A percentile compares a stretch with the other conserved stretches of the same genome.
Evolutionary conservation across 306 rosid species (phyloP).

Genomic region (Cucurbita moschata): DNA sequence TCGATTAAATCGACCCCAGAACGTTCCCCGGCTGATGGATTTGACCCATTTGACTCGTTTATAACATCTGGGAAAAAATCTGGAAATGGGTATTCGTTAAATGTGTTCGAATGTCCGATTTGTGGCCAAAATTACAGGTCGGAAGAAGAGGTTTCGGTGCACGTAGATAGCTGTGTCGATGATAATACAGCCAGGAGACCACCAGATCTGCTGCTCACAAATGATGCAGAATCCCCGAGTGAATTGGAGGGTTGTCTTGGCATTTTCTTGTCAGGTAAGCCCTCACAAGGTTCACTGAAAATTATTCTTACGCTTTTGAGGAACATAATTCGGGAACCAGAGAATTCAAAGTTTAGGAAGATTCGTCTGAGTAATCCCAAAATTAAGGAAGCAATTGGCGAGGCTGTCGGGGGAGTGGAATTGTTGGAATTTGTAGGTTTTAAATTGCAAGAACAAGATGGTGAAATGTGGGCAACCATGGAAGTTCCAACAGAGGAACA

Average conservation of each 20-base stretch:
- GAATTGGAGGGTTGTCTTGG: constrained; percentile 49
- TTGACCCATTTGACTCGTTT: constrained; percentile 77
- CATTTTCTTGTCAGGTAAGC: constrained; percentile 48
- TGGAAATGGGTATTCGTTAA: constrained; percentile 40
- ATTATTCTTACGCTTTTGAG: constrained; percentile 50
- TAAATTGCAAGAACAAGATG: constrained; percentile 55
- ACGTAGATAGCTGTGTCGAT: constrained; percentile 52
- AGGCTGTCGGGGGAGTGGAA: constrained; percentile 65
- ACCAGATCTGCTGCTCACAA: constrained; percentile 12
- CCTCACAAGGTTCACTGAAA: constrained; percentile 49
- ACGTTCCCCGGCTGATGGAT: constrained; percentile 29
- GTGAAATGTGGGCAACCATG: constrained; percentile 81
- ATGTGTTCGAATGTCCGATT: constrained; percentile 64
- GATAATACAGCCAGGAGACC: constrained; percentile 9
- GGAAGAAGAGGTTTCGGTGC: constrained; percentile 66
- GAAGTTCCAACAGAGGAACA: constrained; percentile 45
- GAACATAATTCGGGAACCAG: constrained; percentile 73
- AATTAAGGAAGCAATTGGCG: constrained; percentile 62
- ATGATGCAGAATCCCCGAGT: constrained; percentile 11
- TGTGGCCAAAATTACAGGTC: constrained; percentile 51
- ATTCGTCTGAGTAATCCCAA: constrained; percentile 73
- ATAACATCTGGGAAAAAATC: constrained; percentile 66
- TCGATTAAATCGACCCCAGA: constrained; percentile 9
- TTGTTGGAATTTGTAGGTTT: constrained; percentile 64
- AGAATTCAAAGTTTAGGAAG: constrained; percentile 65